Conservation (phyloP, 331 rosid genomes). For the Acacia pycnantha region DNA sequence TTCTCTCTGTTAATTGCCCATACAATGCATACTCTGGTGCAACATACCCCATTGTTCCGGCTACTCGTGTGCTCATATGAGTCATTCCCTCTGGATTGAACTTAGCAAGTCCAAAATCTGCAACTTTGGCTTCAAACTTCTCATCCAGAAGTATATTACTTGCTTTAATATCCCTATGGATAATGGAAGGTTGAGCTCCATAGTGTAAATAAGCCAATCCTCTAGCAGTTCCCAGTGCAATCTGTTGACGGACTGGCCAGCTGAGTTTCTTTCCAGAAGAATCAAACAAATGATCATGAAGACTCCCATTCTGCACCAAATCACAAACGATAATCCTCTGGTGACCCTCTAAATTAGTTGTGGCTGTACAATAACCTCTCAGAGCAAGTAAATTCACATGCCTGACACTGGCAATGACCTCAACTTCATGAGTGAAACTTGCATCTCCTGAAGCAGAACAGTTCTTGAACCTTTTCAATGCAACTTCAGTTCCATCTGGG, state of each 20-base stretch:
- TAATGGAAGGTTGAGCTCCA: conserved; percentile 87
- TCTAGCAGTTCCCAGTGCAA: conserved; percentile 83
- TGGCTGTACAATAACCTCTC: conserved; percentile 86
- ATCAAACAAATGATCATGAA: conserved; percentile 86
- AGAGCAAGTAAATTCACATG: conserved; percentile 87
- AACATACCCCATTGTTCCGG: conserved; percentile 96
- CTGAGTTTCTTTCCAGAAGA: conserved; percentile 49
- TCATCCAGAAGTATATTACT: conserved; percentile 89
- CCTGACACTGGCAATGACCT: conserved; percentile 89
- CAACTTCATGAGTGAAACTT: conserved; percentile 78
- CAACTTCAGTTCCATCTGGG: conserved; percentile 75
- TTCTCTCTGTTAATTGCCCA: conserved; percentile 90
- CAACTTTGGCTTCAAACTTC: conserved; percentile 81
- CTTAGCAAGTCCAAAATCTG: conserved; percentile 92
- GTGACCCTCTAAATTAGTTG: conserved; percentile 76
- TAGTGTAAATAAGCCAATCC: conserved; percentile 93
- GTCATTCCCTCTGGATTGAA: conserved; percentile 92
- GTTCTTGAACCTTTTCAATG: conserved; percentile 90
- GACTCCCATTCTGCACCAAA: conserved; percentile 88
- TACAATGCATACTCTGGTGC: conserved; percentile 96
- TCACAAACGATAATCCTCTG: conserved; percentile 95
- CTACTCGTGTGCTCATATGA: conserved; percentile 92
- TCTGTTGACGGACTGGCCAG: conserved; percentile 78
- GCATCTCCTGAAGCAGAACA: conserved; percentile 86
- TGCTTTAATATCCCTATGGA: conserved; percentile 92